Base-by-base conservation (phyloP, 2,329 filamentous ascomycete species). In the Trichoderma simmonsii region DNA sequence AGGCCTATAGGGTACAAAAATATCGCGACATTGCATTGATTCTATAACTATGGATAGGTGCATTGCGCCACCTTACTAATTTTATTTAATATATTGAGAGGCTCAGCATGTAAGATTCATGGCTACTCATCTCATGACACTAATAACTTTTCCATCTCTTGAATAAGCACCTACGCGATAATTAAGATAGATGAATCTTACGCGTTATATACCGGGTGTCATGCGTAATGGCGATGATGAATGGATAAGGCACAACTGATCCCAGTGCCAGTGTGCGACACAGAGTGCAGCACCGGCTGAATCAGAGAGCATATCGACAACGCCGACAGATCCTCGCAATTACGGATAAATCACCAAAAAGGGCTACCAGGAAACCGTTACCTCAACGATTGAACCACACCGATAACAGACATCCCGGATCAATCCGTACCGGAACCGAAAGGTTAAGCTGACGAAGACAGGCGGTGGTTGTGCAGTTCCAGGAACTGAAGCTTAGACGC, bases 221-320 rank as follows among this genome's bases (percentile, higher is more conserved):
- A 28, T 34, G 28, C 30, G 21, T 21, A 30, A 60, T 26, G 36
- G 24, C 3, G 66, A 51, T 24, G 66, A 69, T 26, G 66, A 69
- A 26, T 69, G 66, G 66, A 69, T 26, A 28, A 34, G 66, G 66
- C 24, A 60, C 57, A 34, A 61, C 32, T 9, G 18, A 69, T 8
- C 66, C 66, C 3, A 26, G 8, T 5, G 34, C 66, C 3, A 26
- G 8, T 5, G 34, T 61, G 15, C 66, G 56, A 28, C 66, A 39
- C 9, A 69, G 66, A 21, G 66, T 69, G 56, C 66, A 69, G 57
- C 54, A 69, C 59, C 34, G 66, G 18, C 39, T 69, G n/a, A 69
- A 69, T 12, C 66, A 69, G 15, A 69, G 66, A 36, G 39, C 57
- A 28, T 70, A 70, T 70, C 66, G 66, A 24, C 39, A 34, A 6